These are phyloP conservation scores for Ustilago esculenta DNA, from an alignment of 1,284 basidiomycete species.

Conservation along the genomic window DNA sequence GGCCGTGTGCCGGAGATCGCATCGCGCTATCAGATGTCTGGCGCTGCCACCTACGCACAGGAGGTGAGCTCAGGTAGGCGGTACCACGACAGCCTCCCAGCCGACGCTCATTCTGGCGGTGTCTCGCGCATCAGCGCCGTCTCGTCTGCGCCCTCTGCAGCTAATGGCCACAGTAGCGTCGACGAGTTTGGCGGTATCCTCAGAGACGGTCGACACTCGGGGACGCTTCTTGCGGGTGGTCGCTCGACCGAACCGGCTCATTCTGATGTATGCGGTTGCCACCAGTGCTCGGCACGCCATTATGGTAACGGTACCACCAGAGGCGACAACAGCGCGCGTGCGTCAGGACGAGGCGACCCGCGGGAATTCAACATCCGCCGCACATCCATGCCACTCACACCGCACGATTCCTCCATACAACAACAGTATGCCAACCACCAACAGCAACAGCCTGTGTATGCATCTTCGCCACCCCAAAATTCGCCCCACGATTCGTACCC, in stretches of 20 bases:
- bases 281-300: slow-evolving; percentile 50
- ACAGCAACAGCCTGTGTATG: slow-evolving; percentile 16
- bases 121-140: slow-evolving; percentile 15
- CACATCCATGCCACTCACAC: slow-evolving; percentile 26
- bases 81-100: slow-evolving; percentile 40
- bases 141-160: slow-evolving; percentile 14
- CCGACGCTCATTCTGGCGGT: slow-evolving; percentile 7
- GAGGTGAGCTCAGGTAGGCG: slow-evolving; percentile 12
- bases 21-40: slow-evolving; percentile 31
- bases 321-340: neutral
- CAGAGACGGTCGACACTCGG: neutral
- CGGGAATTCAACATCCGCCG: slow-evolving; percentile 30
- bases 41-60: slow-evolving; percentile 10
- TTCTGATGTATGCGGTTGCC: slow-evolving; percentile 59
- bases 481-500: slow-evolving; percentile 10
- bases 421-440: slow-evolving; percentile 9
- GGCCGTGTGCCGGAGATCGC: slow-evolving; percentile 54
- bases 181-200: slow-evolving; percentile 32
- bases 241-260: slow-evolving; percentile 34
- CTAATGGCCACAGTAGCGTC: neutral
- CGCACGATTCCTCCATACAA: slow-evolving; percentile 5
- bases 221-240: slow-evolving; percentile 5
- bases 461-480: slow-evolving; percentile 17
- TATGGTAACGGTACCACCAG: slow-evolving; percentile 31
- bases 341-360: slow-evolving; percentile 6